phyloP scores from a whole-genome alignment of 345 rosid genomes.

The Eucalyptus camaldulensis region DNA sequence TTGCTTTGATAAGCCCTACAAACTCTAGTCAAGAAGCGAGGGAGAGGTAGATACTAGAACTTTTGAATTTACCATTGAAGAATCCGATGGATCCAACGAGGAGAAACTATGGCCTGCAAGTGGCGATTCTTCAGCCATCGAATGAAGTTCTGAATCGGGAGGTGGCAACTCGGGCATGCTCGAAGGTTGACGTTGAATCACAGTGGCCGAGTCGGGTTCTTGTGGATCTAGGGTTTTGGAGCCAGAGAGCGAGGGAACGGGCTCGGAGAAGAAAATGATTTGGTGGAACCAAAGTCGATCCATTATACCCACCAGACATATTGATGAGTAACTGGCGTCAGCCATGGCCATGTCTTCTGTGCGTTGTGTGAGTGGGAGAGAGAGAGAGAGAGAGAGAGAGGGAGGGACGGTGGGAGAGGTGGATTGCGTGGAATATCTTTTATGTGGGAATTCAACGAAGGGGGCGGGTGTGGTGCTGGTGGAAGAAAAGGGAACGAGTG shows the following conservation, averaged over 20 bases:
- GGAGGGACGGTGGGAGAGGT: background rate
- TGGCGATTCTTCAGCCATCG: background rate
- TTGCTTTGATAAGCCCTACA: background rate
- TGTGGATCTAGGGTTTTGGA: background rate
- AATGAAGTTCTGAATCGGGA: background rate
- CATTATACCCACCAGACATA: conserved; percentile 26
- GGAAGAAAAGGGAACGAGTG: background rate
- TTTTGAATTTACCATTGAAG: background rate
- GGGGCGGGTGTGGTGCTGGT: conserved; percentile 2
- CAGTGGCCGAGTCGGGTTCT: background rate
- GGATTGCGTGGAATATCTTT: background rate
- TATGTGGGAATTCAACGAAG: background rate
- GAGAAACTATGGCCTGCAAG: background rate
- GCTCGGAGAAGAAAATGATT: conserved; percentile 18
- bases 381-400: background rate
- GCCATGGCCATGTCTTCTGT: conserved; percentile 31
- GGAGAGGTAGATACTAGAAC: background rate
- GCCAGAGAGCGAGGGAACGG: background rate
- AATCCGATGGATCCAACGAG: background rate
- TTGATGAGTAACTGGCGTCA: background rate
- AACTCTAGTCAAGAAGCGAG: background rate
- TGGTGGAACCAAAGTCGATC: conserved; percentile 61
- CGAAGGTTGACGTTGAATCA: background rate
- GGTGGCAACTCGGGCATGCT: background rate
- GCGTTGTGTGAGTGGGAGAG: background rate